Conservation (phyloP, 306 rosid species). For the Quercus suber region DNA sequence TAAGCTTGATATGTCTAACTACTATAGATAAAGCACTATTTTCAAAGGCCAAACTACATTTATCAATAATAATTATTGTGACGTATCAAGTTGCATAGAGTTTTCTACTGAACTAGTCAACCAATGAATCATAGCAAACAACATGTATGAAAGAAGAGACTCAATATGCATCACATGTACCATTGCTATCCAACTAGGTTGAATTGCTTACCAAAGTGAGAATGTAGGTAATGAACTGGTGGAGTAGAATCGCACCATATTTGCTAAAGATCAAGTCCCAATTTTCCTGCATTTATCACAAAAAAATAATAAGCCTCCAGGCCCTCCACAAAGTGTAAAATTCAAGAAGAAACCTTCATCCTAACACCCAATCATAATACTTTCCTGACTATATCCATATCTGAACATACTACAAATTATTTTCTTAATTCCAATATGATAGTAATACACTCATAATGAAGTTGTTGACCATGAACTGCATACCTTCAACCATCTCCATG, state of each 20-base stretch:
- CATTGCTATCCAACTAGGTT: neutral
- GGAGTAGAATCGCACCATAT: slow-evolving; percentile 53
- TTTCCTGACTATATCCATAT: neutral
- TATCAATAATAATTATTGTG: neutral
- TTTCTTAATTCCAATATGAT: neutral
- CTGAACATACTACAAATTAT: neutral
- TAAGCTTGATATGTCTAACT: neutral
- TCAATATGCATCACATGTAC: neutral
- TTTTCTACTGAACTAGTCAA: neutral
- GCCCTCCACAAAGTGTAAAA: neutral
- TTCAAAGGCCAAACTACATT: too few relatives aligned
- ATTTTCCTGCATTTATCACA: slow-evolving; percentile 54
- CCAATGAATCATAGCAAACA: neutral
- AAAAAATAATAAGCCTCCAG: neutral
- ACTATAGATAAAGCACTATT: neutral
- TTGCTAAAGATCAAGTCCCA: slow-evolving; percentile 59
- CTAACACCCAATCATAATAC: neutral
- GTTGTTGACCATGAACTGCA: neutral
- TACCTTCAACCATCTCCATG: slow-evolving; percentile 71
- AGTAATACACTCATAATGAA: neutral
- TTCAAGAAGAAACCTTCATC: neutral
- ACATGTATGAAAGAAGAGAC: neutral
- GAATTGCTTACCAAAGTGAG: slow-evolving; percentile 45
- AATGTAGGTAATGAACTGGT: slow-evolving; percentile 33
- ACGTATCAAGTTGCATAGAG: neutral